These are phyloP conservation scores for Ambrosia artemisiifolia DNA, from an alignment of 129 eudicot species.

Conservation along the genomic window DNA sequence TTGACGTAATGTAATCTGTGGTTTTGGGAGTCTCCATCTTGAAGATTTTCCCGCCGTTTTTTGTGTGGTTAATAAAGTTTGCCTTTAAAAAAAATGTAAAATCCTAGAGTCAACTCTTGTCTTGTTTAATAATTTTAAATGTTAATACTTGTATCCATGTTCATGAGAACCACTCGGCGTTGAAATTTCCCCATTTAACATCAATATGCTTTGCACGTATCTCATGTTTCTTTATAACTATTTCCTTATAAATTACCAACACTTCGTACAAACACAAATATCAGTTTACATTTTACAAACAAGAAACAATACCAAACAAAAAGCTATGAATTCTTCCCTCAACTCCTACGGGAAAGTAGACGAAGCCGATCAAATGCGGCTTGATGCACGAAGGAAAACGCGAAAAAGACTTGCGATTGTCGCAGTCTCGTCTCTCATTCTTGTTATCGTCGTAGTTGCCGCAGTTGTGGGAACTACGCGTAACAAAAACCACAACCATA, in stretches of 20 bases:
- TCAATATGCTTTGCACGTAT: slow-evolving; percentile 47
- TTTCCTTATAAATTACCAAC: slow-evolving; percentile 19
- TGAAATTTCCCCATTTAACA: slow-evolving; percentile 14
- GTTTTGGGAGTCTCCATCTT: too few relatives aligned
- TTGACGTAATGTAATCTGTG: too few relatives aligned
- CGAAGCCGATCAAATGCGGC: slow-evolving; percentile 47
- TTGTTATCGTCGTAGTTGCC: slow-evolving; percentile 43
- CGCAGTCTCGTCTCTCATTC: slow-evolving; percentile 44
- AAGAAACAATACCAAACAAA: background rate
- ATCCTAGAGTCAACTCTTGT: background rate
- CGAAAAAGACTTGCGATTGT: slow-evolving; percentile 41
- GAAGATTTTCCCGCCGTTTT: too few relatives aligned
- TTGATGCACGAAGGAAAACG: slow-evolving; percentile 43
- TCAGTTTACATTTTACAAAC: background rate
- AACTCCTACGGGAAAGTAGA: slow-evolving; percentile 57
- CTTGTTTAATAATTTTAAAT: background rate
- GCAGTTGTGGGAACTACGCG: slow-evolving; percentile 50
- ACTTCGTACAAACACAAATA: slow-evolving; percentile 1
- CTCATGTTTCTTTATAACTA: slow-evolving; percentile 1
- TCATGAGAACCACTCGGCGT: slow-evolving; percentile 27
- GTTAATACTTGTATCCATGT: background rate
- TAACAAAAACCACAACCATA: slow-evolving; percentile 14
- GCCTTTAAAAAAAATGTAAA: too few relatives aligned
- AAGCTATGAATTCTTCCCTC: slow-evolving; percentile 36
- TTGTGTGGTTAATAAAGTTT: too few relatives aligned